Evolutionary conservation across 768 basidiomycete species (phyloP), one percentile per base, ranked within the genome.

Genomic region (Mycena albidolilacea): DNA sequence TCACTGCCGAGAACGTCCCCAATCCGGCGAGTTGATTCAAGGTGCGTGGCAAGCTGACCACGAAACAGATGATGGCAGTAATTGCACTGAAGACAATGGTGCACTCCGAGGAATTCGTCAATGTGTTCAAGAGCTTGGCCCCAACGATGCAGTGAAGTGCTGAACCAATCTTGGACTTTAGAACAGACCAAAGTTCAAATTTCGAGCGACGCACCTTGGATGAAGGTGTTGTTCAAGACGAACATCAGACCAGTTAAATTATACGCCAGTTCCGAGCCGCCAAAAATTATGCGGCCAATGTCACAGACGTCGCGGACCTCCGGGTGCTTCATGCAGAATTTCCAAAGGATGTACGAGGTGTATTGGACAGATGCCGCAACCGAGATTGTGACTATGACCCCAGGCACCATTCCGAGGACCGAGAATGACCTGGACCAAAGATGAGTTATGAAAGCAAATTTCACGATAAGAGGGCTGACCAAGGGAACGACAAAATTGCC

Each of bases 171-270:
- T 1, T 15, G 11, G n/a, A 39, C 86, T 37, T 87, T 3, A 60
- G 58, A n/a, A 12, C 62, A 35, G 50, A 39, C 21, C 46, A 6
- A 19, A 15, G 2, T 35, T 9, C 2, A 9, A 44, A 41, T 8
- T 6, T 8, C 9, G 55, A 44, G 15, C 5, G 10, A 46, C 48
- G 23, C 43, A 81, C 86, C 88, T 82, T 87, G 86, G 46, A 87
- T 88, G 80, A 88, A 88, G 21, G 86, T 86, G 76, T 89, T 90
- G 79, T 90, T 90, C 54, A 88, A 78, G 61, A 89, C 78, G 77
- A 90, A 86, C 80, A 90, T 87, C 38, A 87, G 78, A 2, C 85
- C 85, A 0, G 88, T 88, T 39, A 84, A 71, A 65, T 89, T 87
- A 78, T 87, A 89, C 6, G 87, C 88, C 43, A 84, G 67, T 50